Conservation (phyloP, 1,139 yeast species). For the Yamadazyma taylorii region DNA sequence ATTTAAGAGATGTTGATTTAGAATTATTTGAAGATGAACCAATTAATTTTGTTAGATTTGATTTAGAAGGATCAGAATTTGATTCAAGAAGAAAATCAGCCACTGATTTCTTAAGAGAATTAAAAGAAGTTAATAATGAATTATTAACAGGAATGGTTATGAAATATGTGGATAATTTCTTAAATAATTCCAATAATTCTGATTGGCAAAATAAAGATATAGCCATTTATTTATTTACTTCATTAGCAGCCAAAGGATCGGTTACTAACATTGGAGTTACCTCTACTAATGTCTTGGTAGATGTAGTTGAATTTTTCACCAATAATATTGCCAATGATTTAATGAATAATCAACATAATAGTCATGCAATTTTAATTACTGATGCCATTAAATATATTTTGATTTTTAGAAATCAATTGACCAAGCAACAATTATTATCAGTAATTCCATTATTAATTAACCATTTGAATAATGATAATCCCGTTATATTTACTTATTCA, state of each 20-base stretch:
- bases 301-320: conserved; percentile 83
- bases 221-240: conserved; percentile 81
- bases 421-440: conserved; percentile 76
- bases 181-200: conserved; percentile 55
- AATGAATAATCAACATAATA: conserved; percentile 29
- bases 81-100: conserved; percentile 92
- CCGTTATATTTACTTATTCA: conserved; percentile 89
- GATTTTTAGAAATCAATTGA: conserved; percentile 88
- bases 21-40: conserved; percentile 98
- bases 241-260: conserved; percentile 88
- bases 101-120: conserved; percentile 84
- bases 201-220: conserved; percentile 86
- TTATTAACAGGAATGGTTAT: conserved; percentile 74
- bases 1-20: conserved; percentile 81
- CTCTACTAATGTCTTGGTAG: conserved; percentile 78
- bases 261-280: conserved; percentile 87
- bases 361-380: conserved; percentile 75
- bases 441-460: conserved; percentile 79
- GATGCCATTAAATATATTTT: conserved; percentile 92
- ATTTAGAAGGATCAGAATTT: conserved; percentile 90
- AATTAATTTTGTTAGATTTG: conserved; percentile 85
- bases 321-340: conserved; percentile 82
- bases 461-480: conserved; percentile 62
- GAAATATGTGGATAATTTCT: conserved; percentile 71
- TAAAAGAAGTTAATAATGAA: conserved; percentile 77